Percentiles rank a stretch among this genome's conserved stretches.
phyloP scores from a whole-genome alignment of 805 yeast genomes.

The Vanderwaltozyma verrucispora region DNA sequence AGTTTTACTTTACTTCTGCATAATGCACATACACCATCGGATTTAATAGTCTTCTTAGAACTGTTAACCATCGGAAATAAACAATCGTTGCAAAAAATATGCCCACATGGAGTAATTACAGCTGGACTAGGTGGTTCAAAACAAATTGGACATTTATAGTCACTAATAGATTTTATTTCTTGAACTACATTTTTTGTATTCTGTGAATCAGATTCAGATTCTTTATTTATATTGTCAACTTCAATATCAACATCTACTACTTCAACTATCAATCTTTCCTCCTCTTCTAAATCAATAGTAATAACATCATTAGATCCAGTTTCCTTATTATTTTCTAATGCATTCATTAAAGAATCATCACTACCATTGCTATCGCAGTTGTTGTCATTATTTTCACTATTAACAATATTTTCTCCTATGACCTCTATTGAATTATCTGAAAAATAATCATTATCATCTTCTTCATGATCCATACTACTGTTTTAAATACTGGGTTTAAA shows the following conservation, averaged over 20 bases:
- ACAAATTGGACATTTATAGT: conserved; percentile 43
- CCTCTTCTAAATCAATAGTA: conserved; percentile 6
- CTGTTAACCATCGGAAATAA: conserved; percentile 39
- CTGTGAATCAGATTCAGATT: conserved; percentile 6
- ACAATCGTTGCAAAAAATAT: conserved; percentile 45
- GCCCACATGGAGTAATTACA: conserved; percentile 47
- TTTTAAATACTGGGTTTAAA: not conserved
- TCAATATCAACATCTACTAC: conserved; percentile 25
- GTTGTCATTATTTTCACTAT: not conserved
- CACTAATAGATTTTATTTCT: conserved; percentile 25
- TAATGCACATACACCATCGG: conserved; percentile 34
- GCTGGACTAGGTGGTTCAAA: conserved; percentile 42
- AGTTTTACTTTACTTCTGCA: conserved; percentile 32
- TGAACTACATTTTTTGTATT: conserved; percentile 4
- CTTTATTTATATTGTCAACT: not conserved
- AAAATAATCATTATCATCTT: not conserved
- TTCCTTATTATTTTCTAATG: not conserved
- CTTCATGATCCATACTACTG: not conserved
- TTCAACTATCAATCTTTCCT: conserved; percentile 32
- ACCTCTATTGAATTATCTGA: not conserved
- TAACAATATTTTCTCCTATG: not conserved
- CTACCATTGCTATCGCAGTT: not conserved
- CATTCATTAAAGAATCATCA: not conserved
- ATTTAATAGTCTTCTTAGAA: conserved; percentile 29
- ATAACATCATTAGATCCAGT: not conserved